Conservation (phyloP, 176 grass and related monocot species). For the Rhynchospora pubera region DNA sequence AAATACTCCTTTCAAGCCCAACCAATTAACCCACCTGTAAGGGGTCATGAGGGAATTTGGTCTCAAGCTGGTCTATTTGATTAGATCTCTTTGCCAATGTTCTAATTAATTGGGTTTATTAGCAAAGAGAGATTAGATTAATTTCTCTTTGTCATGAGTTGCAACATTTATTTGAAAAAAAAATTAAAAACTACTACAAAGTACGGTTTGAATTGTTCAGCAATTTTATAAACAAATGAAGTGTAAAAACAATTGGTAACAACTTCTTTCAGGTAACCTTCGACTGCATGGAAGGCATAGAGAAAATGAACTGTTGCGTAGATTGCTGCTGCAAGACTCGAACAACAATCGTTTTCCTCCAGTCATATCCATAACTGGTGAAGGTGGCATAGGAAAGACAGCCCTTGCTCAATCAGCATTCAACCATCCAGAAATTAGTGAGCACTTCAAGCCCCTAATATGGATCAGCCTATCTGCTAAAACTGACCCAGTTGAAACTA, state of each 20-base stretch:
- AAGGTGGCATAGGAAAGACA: slow-evolving; percentile 32
- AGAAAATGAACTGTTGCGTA: not conserved
- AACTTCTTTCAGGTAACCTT: not conserved
- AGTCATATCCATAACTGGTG: slow-evolving; percentile 24
- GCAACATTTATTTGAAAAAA: not conserved
- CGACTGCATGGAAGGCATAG: not conserved
- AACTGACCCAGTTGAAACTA: not conserved
- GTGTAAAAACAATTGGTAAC: not conserved
- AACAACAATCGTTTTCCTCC: not conserved
- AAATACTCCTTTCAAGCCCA: too few species aligned
- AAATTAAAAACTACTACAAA: not conserved
- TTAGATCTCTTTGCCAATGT: not conserved
- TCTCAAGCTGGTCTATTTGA: not conserved
- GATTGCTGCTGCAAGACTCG: not conserved
- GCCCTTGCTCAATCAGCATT: slow-evolving; percentile 21
- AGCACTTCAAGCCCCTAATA: not conserved
- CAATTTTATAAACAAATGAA: too few species aligned
- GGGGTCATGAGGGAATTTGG: not conserved
- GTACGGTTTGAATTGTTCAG: too few species aligned
- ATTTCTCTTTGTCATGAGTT: too few species aligned
- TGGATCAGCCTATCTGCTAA: slow-evolving; percentile 23
- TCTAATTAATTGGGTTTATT: not conserved
- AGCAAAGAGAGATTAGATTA: too few species aligned
- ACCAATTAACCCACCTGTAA: not conserved
- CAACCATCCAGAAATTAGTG: not conserved